phyloP scores from a whole-genome alignment of 257 asterid genomes.

The Solanum clarkiae region DNA sequence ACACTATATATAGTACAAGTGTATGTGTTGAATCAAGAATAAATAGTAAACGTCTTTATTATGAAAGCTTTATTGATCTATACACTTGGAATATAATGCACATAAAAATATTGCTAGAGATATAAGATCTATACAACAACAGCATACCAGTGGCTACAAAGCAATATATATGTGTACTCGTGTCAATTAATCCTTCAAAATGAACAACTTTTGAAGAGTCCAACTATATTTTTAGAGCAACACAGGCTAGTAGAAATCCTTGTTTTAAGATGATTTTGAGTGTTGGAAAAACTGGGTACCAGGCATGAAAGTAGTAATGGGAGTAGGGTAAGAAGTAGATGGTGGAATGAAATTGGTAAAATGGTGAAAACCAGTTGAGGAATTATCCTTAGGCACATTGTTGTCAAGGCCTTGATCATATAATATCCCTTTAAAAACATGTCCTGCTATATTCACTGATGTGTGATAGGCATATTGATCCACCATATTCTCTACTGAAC shows the following conservation, averaged over 20 bases:
- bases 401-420: conserved; percentile 46
- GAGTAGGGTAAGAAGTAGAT: neutral
- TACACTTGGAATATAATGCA: neutral
- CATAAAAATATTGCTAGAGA: neutral
- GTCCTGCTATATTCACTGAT: conserved; percentile 51
- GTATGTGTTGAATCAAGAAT: neutral
- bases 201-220: neutral
- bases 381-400: conserved; percentile 22
- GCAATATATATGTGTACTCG: neutral
- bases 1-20: neutral
- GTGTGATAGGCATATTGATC: conserved; percentile 63
- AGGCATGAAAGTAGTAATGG: conserved; percentile 4
- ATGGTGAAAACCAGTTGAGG: conserved; percentile 8
- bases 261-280: conserved; percentile 16
- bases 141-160: no score
- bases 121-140: neutral
- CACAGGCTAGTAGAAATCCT: neutral
- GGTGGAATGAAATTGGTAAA: neutral
- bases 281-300: conserved; percentile 21
- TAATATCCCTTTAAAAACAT: conserved; percentile 46
- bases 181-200: neutral
- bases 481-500: conserved; percentile 42
- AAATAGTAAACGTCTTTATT: neutral
- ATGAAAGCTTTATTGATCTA: neutral
- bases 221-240: neutral